Percentiles rank a stretch among this genome's conserved stretches.
These are phyloP conservation scores for Pleurotus cornucopiae DNA, from an alignment of 768 basidiomycete genomes.

Conservation along the genomic window DNA sequence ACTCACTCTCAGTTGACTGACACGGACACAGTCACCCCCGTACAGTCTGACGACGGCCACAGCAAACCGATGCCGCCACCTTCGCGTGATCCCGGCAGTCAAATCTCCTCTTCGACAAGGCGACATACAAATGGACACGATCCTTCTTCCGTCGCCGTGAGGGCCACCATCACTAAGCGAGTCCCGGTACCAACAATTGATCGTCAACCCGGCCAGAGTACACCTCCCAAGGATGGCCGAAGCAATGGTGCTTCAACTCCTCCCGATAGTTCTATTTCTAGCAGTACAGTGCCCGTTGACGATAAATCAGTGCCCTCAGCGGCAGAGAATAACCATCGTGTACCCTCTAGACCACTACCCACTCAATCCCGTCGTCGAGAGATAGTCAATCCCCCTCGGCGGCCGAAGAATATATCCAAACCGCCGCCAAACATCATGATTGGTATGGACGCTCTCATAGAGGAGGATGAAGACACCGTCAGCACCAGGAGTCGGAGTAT, in stretches of 20 bases:
- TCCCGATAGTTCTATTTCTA: too few relatives aligned
- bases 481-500: constrained; percentile 12
- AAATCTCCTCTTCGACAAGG: neutral
- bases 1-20: neutral
- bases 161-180: neutral
- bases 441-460: constrained; percentile 49
- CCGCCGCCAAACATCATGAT: constrained; percentile 39
- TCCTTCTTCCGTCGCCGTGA: constrained; percentile 1
- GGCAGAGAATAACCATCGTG: too few relatives aligned
- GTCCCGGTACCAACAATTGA: neutral
- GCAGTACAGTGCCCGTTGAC: too few relatives aligned
- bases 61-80: neutral
- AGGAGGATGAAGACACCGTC: constrained; percentile 44
- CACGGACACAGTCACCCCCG: neutral
- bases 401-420: constrained; percentile 21
- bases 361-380: neutral
- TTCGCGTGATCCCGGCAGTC: neutral
- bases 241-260: too few relatives aligned
- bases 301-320: too few relatives aligned
- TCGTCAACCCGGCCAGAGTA: neutral
- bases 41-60: constrained; percentile 6
- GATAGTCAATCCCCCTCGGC: constrained; percentile 10
- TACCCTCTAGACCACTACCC: too few relatives aligned
- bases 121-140: neutral
- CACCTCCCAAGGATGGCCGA: too few relatives aligned